Evolutionary conservation across 805 yeast species (phyloP), one percentile per base, ranked within the genome.

Genomic region (Hanseniaspora guilliermondii): DNA sequence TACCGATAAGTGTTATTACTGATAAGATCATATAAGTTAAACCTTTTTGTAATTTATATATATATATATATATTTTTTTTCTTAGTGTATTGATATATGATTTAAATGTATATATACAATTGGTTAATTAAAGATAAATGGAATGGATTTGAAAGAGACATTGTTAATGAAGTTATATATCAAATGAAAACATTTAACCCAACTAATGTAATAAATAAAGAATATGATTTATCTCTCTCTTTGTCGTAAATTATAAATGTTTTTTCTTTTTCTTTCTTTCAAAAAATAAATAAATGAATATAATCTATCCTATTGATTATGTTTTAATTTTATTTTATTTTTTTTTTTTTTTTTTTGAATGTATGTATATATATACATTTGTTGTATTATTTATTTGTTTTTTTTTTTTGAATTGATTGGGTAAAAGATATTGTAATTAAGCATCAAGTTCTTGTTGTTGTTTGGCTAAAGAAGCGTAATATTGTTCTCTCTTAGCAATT

Each of bases 401-500:
- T 27, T 24, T 8, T 9, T 41, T 41, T 19, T 25, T 27, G n/a
- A 25, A 8, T 12, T 42, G n/a, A 42, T 22, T 41, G n/a, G 38
- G 40, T 6, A 25, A 17, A 27, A 25, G 30, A 21, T 24, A 8
- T 24, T n/a, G 8, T 39, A 12, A 24, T 45, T 53, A 46, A 46
- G 46, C 49, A n/a, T 49, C 57, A 33, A 45, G 38, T 25, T 65
- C 64, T 55, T 76, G 77, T 76, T 84, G 83, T 72, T 81, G 76
- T 67, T 82, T 81, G 62, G 88, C 91, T 68, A 85, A 73, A 63
- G 80, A 75, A 59, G 83, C 80, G 73, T 89, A 89, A 79, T 80
- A 87, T 56, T 78, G 81, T 70, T 89, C 97, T 78, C 96, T 85
- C 65, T 73, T 76, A 61, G 76, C 76, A 56, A 86, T 84, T 58